phyloP scores from a whole-genome alignment of 345 rosid genomes.

The Populus pruinosa region DNA sequence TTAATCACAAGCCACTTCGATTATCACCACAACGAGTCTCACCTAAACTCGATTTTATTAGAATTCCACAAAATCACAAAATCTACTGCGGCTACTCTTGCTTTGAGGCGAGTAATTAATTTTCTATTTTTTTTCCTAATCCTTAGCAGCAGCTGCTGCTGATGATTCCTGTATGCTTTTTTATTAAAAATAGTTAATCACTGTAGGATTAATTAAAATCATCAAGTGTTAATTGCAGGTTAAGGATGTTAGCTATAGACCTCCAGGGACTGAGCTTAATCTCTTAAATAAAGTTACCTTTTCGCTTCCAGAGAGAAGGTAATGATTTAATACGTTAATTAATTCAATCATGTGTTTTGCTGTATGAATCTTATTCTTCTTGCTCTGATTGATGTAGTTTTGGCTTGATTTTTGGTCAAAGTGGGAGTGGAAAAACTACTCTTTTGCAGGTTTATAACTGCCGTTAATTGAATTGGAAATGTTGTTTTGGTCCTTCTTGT shows the following conservation, averaged over 20 bases:
- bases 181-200: neutral
- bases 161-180: neutral
- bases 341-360: no score
- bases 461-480: slow-evolving; percentile 2
- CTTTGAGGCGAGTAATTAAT: slow-evolving; percentile 51
- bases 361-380: neutral
- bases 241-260: slow-evolving; percentile 64
- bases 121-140: neutral
- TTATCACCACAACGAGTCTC: slow-evolving; percentile 4
- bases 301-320: slow-evolving; percentile 78
- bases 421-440: slow-evolving; percentile 97
- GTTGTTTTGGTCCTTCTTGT: neutral
- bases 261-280: slow-evolving; percentile 76
- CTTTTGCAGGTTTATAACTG: slow-evolving; percentile 60
- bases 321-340: neutral
- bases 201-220: slow-evolving; percentile 9
- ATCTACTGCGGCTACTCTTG: slow-evolving; percentile 56
- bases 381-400: slow-evolving; percentile 46
- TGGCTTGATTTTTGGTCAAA: slow-evolving; percentile 92
- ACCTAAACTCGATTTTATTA: slow-evolving; percentile 24
- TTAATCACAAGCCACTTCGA: neutral
- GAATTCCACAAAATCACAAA: slow-evolving; percentile 13
- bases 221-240: slow-evolving; percentile 33
- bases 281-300: slow-evolving; percentile 68
- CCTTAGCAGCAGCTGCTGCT: no score